Evolutionary conservation across 176 grass and related monocot genomes (phyloP), one percentile per base, ranked within the genome.

Genomic region (Carex scoparia): DNA sequence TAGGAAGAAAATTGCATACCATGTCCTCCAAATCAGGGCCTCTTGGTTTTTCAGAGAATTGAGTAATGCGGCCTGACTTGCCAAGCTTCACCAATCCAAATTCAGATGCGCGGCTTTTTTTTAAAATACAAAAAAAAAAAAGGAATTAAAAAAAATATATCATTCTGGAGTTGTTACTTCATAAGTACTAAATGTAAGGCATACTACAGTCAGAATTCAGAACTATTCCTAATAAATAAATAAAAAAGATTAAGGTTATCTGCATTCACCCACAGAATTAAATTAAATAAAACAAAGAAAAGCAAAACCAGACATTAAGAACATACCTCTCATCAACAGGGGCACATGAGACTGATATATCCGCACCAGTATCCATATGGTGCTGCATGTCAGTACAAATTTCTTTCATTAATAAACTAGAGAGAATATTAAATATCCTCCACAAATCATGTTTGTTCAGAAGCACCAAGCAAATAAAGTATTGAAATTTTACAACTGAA

Each of bases 21-120:
- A 94, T 92, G 8, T 80, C 85, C 65, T 94, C 88, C 82, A 94
- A 81, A 59, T 94, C 87, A n/a, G 42, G 40, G 38, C 87, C 93
- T 65, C 75, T 85, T 31, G 90, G 93, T 84, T 92, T 94, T 84
- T 94, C 93, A 38, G 82, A 84, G 65, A 92, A 94, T 4, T 90
- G 83, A 59, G 83, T 71, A 69, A 92, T 91, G 13, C 86, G 90
- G 18, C 93, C 90, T 10, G 84, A 86, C 80, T 90, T 88, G 83
- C 90, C 85, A 0, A 94, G 89, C 87, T 89, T 94, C 82, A 94
- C 80, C 44, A 92, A 71, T 79, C 93, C 93, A 73, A 87, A 94
- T 13, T 94, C 93, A 71, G 93, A 94, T 59, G 93, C 93, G 31
- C 93, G 93, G 85, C 90, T 94, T 82, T 80, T 51, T 51, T 51